These are phyloP conservation scores for Blastosporella zonata DNA, from an alignment of 1,284 basidiomycete genomes.

Conservation along the genomic window DNA sequence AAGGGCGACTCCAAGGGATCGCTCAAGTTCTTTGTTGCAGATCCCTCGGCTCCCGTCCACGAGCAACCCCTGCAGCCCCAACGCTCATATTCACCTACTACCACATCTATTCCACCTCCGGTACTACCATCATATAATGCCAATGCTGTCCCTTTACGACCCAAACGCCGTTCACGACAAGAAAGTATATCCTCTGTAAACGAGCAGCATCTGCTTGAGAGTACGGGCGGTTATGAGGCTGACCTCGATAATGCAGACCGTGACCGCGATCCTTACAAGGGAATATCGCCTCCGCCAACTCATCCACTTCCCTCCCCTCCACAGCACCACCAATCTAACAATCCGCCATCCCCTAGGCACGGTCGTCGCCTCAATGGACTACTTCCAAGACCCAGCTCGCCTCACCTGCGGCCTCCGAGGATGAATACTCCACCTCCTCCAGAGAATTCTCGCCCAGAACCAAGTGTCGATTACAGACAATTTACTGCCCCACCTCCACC, in stretches of 20 bases:
- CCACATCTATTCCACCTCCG: constrained; percentile 53
- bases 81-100: constrained; percentile 38
- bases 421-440: constrained; percentile 24
- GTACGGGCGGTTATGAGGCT: constrained; percentile 62
- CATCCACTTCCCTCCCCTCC: constrained; percentile 28
- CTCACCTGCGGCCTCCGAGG: constrained; percentile 26
- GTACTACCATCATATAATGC: constrained; percentile 36
- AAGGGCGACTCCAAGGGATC: constrained; percentile 72
- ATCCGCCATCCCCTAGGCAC: constrained; percentile 24
- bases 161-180: constrained; percentile 56
- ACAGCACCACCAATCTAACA: constrained; percentile 22
- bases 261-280: constrained; percentile 46
- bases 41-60: constrained; percentile 58
- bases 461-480: constrained; percentile 27
- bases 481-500: constrained; percentile 35
- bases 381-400: constrained; percentile 30
- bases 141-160: constrained; percentile 43
- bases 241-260: constrained; percentile 60
- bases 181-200: constrained; percentile 69
- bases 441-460: constrained; percentile 16
- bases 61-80: constrained; percentile 36
- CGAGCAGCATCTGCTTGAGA: constrained; percentile 55
- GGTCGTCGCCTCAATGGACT: constrained; percentile 21
- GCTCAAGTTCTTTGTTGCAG: constrained; percentile 79
- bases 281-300: constrained; percentile 38